Base-by-base conservation (phyloP, 2,329 filamentous ascomycete species). In the Fusarium hainanense region DNA sequence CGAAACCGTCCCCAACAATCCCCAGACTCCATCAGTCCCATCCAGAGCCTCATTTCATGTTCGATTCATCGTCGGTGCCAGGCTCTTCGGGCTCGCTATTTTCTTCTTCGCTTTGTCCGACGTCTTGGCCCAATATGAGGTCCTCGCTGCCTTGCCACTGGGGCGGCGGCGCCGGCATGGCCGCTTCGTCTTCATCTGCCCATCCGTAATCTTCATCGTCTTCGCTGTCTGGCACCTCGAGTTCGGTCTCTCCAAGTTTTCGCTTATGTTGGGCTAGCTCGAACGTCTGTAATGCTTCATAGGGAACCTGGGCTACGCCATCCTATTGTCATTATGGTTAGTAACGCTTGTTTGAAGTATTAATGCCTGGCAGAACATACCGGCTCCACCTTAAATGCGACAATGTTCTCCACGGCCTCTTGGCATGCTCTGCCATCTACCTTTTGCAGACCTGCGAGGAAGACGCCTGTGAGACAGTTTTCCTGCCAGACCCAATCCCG, bases 151-250 rank as follows among this genome's bases (percentile, higher is more conserved):
- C 89, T 78, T 90, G 88, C 87, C 88, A 90, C 76, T 90, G 88
- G 11, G 88, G 87, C n/a, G 88, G 88, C 78, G 85, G 85, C 6
- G 80, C 81, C 13, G 88, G 88, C 72, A 89, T 80, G 52, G 85
- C 84, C 58, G 87, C 85, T 59, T 91, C 89, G 71, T 90, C 89
- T 46, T 88, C 87, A 54, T 91, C 87, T 41, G 86, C 86, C 91
- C 91, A 93, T 16, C 90, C 90, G 74, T 92, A 93, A 73, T 92
- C 88, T 68, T 93, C 90, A 63, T 91, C 89, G 30, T 85, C 87
- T 44, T 90, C 88, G 67, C 87, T 90, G 66, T 89, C 88, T 4
- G 87, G 84, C 47, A 89, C 82, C 71, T 89, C 88, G 50, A 88
- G 81, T 54, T 85, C 86, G 7, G 89, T 86, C 46, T 90, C 86